phyloP scores from a whole-genome alignment of 768 basidiomycete species.

The Boletus subcaerulescens region DNA sequence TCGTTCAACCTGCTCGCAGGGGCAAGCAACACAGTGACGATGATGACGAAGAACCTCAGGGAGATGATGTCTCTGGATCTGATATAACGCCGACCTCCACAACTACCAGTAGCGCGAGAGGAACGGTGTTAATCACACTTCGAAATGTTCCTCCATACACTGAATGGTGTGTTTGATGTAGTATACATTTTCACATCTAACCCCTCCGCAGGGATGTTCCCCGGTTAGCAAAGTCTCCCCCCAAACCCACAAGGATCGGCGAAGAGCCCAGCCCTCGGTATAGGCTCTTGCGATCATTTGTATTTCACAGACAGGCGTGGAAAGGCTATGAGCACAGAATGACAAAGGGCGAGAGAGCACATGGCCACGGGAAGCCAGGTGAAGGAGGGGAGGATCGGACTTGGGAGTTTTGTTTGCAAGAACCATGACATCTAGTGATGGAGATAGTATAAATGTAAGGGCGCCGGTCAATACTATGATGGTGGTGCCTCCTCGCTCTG shows the following conservation, averaged over 20 bases:
- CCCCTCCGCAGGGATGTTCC: slow-evolving; percentile 62
- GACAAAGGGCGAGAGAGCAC: slow-evolving; percentile 82
- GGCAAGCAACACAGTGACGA: slow-evolving; percentile 42
- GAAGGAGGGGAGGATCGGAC: slow-evolving; percentile 79
- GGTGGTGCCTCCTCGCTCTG: slow-evolving; percentile 22
- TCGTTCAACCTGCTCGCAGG: slow-evolving; percentile 38
- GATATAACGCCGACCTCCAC: slow-evolving; percentile 5
- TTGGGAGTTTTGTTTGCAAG: slow-evolving; percentile 76
- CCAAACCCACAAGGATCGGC: slow-evolving; percentile 44
- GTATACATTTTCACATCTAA: slow-evolving; percentile 11
- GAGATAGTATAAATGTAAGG: slow-evolving; percentile 6
- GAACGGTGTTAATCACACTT: slow-evolving; percentile 82
- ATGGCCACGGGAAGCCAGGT: slow-evolving; percentile 62
- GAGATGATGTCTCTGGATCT: slow-evolving; percentile 10
- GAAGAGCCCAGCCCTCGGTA: slow-evolving; percentile 63
- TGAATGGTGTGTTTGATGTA: slow-evolving; percentile 55
- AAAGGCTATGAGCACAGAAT: slow-evolving; percentile 90
- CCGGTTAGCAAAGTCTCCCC: slow-evolving; percentile 71
- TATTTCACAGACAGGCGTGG: slow-evolving; percentile 68
- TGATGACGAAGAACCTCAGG: slow-evolving; percentile 42
- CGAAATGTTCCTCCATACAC: slow-evolving; percentile 87
- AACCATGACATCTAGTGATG: slow-evolving; percentile 4
- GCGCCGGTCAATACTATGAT: slow-evolving; percentile 17
- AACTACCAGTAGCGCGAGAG: slow-evolving; percentile 37
- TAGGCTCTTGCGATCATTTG: slow-evolving; percentile 72